Conservation (phyloP, 2,329 filamentous ascomycete species). For the Aureobasidium sp. region DNA sequence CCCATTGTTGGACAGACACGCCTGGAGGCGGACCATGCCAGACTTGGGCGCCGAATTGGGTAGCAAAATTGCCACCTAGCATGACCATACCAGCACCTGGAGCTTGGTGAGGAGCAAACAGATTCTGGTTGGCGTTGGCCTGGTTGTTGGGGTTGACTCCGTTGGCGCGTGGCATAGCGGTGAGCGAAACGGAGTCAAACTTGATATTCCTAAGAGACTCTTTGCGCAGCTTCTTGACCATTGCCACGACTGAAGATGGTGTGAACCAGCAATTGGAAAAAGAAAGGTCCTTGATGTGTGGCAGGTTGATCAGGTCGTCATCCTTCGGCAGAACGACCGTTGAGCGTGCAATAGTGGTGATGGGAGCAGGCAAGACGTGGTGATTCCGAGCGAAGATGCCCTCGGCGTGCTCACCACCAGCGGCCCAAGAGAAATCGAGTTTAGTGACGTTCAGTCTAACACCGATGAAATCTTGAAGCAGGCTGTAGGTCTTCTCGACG, state of each 20-base stretch:
- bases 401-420: conserved; percentile 57
- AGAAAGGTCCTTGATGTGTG: conserved; percentile 49
- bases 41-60: conserved; percentile 1
- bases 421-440: conserved; percentile 57
- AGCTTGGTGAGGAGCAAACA: neutral
- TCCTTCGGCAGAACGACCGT: conserved; percentile 17
- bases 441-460: conserved; percentile 47
- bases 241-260: conserved; percentile 46
- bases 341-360: conserved; percentile 25
- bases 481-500: conserved; percentile 41
- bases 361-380: conserved; percentile 53
- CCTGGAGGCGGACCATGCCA: conserved; percentile 3
- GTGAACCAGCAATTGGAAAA: conserved; percentile 62
- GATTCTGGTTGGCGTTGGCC: neutral
- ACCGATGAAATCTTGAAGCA: conserved; percentile 37
- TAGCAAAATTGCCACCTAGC: neutral
- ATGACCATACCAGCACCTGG: neutral
- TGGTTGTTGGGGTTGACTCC: neutral
- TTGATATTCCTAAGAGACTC: conserved; percentile 44
- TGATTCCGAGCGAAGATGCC: conserved; percentile 54
- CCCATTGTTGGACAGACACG: neutral
- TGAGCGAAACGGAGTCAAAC: conserved; percentile 57
- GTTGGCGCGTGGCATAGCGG: conserved; percentile 31
- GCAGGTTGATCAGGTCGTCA: conserved; percentile 40
- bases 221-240: conserved; percentile 42